Evolutionary conservation across 2,329 filamentous ascomycete genomes (phyloP).

Genomic region (Periconia sp.): DNA sequence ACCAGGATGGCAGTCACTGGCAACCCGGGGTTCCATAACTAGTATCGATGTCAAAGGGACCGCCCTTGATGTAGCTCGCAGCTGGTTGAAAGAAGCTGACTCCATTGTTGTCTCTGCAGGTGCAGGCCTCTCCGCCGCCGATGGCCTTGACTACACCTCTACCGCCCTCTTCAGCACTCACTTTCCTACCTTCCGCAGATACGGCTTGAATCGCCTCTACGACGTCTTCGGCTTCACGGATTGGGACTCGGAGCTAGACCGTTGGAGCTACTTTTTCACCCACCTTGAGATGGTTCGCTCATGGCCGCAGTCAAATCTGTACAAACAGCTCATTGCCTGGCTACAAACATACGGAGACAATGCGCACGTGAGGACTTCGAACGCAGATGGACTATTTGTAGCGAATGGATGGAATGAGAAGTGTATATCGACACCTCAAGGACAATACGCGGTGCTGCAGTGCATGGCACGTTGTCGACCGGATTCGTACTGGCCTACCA

Average conservation of each 20-base stretch:
- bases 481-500: slow-evolving; percentile 30
- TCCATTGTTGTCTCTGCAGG: slow-evolving; percentile 40
- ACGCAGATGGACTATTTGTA: slow-evolving; percentile 42
- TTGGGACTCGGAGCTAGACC: slow-evolving; percentile 34
- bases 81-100: slow-evolving; percentile 32
- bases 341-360: slow-evolving; percentile 18
- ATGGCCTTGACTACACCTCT: slow-evolving; percentile 43
- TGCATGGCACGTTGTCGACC: slow-evolving; percentile 35
- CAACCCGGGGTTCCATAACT: too few species aligned
- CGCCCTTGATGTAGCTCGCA: slow-evolving; percentile 3
- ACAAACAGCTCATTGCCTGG: slow-evolving; percentile 18
- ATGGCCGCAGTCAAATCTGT: slow-evolving; percentile 33
- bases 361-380: slow-evolving; percentile 39
- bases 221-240: slow-evolving; percentile 40
- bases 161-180: slow-evolving; percentile 32
- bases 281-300: slow-evolving; percentile 33
- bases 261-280: slow-evolving; percentile 44
- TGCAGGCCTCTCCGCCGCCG: slow-evolving; percentile 44
- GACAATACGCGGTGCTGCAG: slow-evolving; percentile 37
- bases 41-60: too few species aligned
- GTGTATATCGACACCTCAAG: slow-evolving; percentile 39
- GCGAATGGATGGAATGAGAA: slow-evolving; percentile 30
- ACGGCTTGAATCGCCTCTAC: slow-evolving; percentile 38
- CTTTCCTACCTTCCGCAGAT: slow-evolving; percentile 36
- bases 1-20: too few species aligned